phyloP scores from a whole-genome alignment of 176 grass and related monocot species.

The Saccharum officinarum region DNA sequence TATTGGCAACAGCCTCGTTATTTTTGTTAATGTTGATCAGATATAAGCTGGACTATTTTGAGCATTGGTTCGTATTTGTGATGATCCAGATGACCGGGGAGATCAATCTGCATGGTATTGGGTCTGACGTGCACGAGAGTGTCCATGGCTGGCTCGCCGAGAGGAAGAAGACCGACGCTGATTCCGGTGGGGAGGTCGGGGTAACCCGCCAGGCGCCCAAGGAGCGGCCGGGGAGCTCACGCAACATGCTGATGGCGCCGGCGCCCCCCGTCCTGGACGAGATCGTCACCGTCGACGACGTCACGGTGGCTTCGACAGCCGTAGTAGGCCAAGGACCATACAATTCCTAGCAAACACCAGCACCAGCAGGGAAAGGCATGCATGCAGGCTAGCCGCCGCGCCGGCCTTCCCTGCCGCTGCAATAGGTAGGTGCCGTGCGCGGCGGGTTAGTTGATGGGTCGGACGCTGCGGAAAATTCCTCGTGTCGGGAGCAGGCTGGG shows the following conservation, averaged over 20 bases:
- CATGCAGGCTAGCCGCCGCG: conserved; percentile 15
- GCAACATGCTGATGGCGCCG: background rate
- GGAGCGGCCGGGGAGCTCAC: background rate
- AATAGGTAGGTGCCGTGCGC: background rate
- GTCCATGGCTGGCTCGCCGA: conserved; percentile 36
- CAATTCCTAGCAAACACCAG: background rate
- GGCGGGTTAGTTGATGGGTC: background rate
- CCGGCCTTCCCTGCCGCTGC: background rate
- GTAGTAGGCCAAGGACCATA: background rate
- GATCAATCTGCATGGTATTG: conserved; percentile 56
- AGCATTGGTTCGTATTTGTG: background rate
- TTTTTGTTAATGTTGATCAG: background rate
- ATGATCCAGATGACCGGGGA: conserved; percentile 63
- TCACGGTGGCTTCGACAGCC: background rate
- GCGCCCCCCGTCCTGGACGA: background rate
- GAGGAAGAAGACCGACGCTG: too few relatives aligned
- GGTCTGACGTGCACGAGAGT: conserved; percentile 7
- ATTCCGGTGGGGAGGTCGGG: too few relatives aligned
- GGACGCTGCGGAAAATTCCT: conserved; percentile 32
- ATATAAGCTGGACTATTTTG: background rate
- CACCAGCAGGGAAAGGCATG: background rate
- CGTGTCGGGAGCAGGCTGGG: conserved; percentile 19
- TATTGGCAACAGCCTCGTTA: background rate
- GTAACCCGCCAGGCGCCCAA: background rate
- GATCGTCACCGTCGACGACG: conserved; percentile 17